Percentiles rank a stretch among this genome's conserved stretches.
Conservation (phyloP, 2,329 filamentous ascomycete species). For the Keithomyces neogunnii region DNA sequence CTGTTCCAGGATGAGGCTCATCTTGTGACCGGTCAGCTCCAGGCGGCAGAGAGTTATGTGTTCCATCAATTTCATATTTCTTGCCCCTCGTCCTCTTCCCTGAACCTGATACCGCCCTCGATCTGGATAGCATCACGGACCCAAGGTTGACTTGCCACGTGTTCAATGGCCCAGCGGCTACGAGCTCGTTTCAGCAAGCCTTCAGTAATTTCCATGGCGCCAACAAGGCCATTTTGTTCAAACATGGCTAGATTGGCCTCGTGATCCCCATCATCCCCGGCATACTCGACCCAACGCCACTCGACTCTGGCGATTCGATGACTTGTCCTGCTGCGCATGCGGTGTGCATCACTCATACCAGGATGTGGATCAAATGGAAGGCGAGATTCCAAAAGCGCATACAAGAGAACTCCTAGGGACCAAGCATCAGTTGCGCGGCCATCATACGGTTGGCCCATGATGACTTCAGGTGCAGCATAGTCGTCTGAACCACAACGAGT, state of each 20-base stretch:
- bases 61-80: constrained; percentile 29
- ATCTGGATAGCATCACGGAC: constrained; percentile 66
- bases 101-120: constrained; percentile 50
- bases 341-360: constrained; percentile 65
- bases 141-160: constrained; percentile 68
- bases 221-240: constrained; percentile 56
- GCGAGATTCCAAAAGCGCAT: constrained; percentile 86
- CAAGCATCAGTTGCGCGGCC: constrained; percentile 88
- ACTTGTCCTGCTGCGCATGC: constrained; percentile 72
- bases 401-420: constrained; percentile 88
- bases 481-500: constrained; percentile 95
- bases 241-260: constrained; percentile 56
- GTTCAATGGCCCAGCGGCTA: constrained; percentile 66
- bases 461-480: constrained; percentile 92
- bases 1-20: background rate
- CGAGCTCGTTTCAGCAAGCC: constrained; percentile 75
- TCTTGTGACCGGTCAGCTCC: background rate
- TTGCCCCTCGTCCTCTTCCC: constrained; percentile 50
- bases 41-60: background rate
- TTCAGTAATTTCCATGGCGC: constrained; percentile 75
- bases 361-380: constrained; percentile 89
- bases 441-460: constrained; percentile 92
- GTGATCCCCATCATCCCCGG: constrained; percentile 78
- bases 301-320: constrained; percentile 94
- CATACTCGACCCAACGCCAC: constrained; percentile 89